Conservation (phyloP, 116 monocot genomes). For the Cymodocea nodosa region DNA sequence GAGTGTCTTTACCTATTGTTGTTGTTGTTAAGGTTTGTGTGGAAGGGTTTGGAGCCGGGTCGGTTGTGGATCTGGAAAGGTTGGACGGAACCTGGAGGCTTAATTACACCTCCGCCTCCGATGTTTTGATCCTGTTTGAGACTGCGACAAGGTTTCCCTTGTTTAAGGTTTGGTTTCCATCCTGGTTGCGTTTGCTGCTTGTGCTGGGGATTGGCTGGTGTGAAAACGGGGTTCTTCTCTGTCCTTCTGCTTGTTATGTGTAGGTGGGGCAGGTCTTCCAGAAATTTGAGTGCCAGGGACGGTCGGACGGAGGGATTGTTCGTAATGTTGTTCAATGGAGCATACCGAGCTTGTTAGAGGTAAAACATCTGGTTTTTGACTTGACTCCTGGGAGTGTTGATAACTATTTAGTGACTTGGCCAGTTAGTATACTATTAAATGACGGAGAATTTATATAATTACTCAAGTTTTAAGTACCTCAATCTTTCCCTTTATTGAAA, state of each 20-base stretch:
- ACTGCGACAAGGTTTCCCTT: constrained; percentile 60
- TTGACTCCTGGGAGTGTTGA: too few relatives aligned
- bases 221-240: neutral
- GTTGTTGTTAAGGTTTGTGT: constrained; percentile 32
- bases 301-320: constrained; percentile 62
- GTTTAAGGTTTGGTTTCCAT: constrained; percentile 35
- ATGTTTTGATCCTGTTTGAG: constrained; percentile 78
- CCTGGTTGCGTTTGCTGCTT: neutral
- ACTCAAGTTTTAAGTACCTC: too few relatives aligned
- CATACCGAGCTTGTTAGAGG: constrained; percentile 62
- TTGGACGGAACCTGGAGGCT: constrained; percentile 85
- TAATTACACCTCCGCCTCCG: constrained; percentile 75
- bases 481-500: too few relatives aligned
- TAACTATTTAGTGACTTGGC: too few relatives aligned
- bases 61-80: constrained; percentile 32
- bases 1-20: neutral
- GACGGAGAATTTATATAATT: too few relatives aligned
- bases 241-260: constrained; percentile 2
- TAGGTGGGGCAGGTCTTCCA: constrained; percentile 93
- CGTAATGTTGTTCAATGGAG: constrained; percentile 92
- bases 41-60: constrained; percentile 49
- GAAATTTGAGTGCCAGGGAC: constrained; percentile 77
- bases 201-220: neutral
- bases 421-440: too few relatives aligned
- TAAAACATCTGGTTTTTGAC: constrained; percentile 11